Percentiles rank a stretch among this genome's conserved stretches.
Evolutionary conservation across 371 early-diverging fungal genomes (phyloP).

Genomic region (Rhizopus stolonifer): DNA sequence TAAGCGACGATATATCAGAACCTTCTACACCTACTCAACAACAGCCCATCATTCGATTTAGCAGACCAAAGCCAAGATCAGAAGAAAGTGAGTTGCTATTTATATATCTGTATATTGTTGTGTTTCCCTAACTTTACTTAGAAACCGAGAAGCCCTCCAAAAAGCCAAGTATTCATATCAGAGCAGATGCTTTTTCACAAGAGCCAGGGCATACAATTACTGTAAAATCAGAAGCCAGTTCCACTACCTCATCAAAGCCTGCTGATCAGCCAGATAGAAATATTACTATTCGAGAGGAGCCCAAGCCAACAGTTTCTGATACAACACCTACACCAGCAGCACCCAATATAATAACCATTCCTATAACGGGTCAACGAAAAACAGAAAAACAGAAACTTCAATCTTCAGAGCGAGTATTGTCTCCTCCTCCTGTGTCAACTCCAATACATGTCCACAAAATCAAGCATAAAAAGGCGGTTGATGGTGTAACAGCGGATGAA

Average conservation of each 20-base stretch:
- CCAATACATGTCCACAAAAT: neutral
- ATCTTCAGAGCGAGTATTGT: neutral
- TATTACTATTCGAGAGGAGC: conserved; percentile 3
- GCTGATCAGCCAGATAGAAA: conserved; percentile 5
- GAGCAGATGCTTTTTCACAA: conserved; percentile 14
- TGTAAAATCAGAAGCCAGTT: neutral
- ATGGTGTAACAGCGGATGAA: conserved; percentile 22
- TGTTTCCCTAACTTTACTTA: too few species aligned
- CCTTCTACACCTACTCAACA: conserved; percentile 27
- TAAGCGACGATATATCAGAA: conserved; percentile 24
- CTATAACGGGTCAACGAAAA: neutral
- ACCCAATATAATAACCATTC: neutral
- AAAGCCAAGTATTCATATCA: conserved; percentile 22
- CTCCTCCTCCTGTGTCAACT: neutral
- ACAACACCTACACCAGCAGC: conserved; percentile 9
- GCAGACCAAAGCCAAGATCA: conserved; percentile 28
- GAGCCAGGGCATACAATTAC: neutral
- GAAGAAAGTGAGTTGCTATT: conserved; percentile 16
- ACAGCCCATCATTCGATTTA: conserved; percentile 34
- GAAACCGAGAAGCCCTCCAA: conserved; percentile 14
- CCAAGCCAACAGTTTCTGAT: conserved; percentile 13
- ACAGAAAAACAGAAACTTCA: neutral
- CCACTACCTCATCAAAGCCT: conserved; percentile 9
- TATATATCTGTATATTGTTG: too few species aligned
- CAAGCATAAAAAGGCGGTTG: conserved; percentile 16